Evolutionary conservation across 1,284 basidiomycete species (phyloP).

Genomic region (Inonotus hispidus): DNA sequence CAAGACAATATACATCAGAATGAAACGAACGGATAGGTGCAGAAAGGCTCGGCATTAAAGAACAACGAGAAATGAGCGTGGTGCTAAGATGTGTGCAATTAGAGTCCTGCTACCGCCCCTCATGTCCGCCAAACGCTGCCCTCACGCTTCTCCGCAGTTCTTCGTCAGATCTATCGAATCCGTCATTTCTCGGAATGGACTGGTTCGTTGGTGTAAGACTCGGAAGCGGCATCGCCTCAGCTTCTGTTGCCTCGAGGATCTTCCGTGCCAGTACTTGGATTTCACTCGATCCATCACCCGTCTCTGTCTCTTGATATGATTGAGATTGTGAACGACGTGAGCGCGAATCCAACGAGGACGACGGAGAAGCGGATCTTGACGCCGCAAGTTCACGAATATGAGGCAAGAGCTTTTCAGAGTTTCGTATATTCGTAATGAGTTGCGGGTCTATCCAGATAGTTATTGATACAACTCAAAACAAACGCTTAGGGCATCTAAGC

Average conservation of each 20-base stretch:
- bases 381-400: slow-evolving; percentile 79
- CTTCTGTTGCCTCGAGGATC: slow-evolving; percentile 82
- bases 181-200: slow-evolving; percentile 45
- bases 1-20: slow-evolving; percentile 15
- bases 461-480: slow-evolving; percentile 7
- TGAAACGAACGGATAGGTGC: slow-evolving; percentile 1
- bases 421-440: slow-evolving; percentile 84
- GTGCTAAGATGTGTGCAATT: background rate
- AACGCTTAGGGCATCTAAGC: slow-evolving; percentile 19
- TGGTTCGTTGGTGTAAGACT: slow-evolving; percentile 46
- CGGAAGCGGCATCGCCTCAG: slow-evolving; percentile 42
- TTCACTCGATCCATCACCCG: slow-evolving; percentile 78
- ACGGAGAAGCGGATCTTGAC: slow-evolving; percentile 66
- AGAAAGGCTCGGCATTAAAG: slow-evolving; percentile 2
- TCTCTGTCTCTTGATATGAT: slow-evolving; percentile 77
- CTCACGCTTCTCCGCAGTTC: slow-evolving; percentile 74
- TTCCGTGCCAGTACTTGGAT: slow-evolving; percentile 81
- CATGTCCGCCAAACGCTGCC: slow-evolving; percentile 52
- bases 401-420: slow-evolving; percentile 73
- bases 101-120: slow-evolving; percentile 12
- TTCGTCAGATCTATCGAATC: slow-evolving; percentile 57
- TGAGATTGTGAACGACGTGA: slow-evolving; percentile 65
- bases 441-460: slow-evolving; percentile 59
- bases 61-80: background rate
- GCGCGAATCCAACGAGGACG: slow-evolving; percentile 63